Evolutionary conservation across 495 filamentous ascomycete species (phyloP), one percentile per base, ranked within the genome.

Genomic region (Immersiella caudata): DNA sequence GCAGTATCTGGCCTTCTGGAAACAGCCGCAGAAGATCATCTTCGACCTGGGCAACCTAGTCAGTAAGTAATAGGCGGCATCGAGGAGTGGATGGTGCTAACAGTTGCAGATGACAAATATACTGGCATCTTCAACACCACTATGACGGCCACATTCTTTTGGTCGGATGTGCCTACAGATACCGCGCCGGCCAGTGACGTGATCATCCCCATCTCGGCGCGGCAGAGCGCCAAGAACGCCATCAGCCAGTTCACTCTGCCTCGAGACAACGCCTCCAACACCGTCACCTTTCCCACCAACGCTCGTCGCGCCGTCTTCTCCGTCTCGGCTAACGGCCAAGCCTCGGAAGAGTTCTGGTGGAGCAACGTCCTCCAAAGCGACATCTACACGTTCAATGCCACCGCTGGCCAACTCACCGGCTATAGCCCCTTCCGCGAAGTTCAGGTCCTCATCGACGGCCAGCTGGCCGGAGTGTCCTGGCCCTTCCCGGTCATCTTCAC

Each of bases 401-500:
- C 80, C 14, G 83, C 82, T 2, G 88, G 85, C 9, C 78, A 80
- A 20, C 79, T 94, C 1, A 88, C 88, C 50, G 93, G 91, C 1
- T 88, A 86, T 70, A 89, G 88, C 21, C 91, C 92, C 0, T 96
- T 93, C 73, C 87, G 93, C 9, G 93, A 97, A 75, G 82, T 96
- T 8, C 91, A 96, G 68, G 79, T 96, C 1, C 84, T 88, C 50
- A 91, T 96, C 66, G 91, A 97, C 72, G 91, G 86, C 1, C 80
- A 83, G 33, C 78, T 95, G 8, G 91, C 91, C 18, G 93, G 93
- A 0, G 90, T 95, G 4, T 83, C 87, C 7, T 96, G 90, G 91
- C 93, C 93, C 4, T 95, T 94, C 66, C 91, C 92, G 0, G 82
- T 93, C 29, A 92, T 96, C 40, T 97, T 96, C 69, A 96, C 93